These are phyloP conservation scores for Aspergillus nanangensis DNA, from an alignment of 495 filamentous ascomycete genomes.

Conservation along the genomic window DNA sequence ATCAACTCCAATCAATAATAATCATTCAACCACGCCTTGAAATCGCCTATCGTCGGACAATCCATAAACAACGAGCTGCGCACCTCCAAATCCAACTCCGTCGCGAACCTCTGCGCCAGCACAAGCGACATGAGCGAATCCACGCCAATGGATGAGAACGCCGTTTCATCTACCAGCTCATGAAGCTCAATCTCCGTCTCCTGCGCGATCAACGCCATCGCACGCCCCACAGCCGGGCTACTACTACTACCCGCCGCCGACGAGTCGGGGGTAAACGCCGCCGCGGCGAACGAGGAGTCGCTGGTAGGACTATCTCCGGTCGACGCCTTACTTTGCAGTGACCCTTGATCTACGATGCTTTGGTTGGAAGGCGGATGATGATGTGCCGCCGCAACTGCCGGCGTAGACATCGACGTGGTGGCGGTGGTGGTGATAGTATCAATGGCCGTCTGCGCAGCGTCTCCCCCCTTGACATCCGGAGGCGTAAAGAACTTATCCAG, in stretches of 20 bases:
- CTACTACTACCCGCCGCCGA: not conserved
- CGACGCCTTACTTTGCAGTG: too few relatives aligned
- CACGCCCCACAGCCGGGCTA: conserved; percentile 1
- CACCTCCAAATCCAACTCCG: conserved; percentile 30
- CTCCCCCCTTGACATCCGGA: conserved; percentile 7
- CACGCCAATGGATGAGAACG: conserved; percentile 15
- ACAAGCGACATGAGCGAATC: conserved; percentile 36
- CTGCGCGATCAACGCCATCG: conserved; percentile 4
- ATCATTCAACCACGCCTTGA: conserved; percentile 22
- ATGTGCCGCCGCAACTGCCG: not conserved
- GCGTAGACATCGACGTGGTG: not conserved
- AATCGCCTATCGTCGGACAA: conserved; percentile 35
- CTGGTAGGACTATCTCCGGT: not conserved
- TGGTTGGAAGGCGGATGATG: too few relatives aligned
- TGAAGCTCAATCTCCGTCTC: conserved; percentile 9
- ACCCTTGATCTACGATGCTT: too few relatives aligned
- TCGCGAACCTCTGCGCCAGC: conserved; percentile 27
- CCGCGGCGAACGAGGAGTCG: not conserved
- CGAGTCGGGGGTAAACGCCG: not conserved
- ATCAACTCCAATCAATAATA: not conserved
- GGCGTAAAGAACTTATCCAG: conserved; percentile 31
- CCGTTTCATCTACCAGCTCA: conserved; percentile 7
- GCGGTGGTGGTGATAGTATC: not conserved
- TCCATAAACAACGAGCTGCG: conserved; percentile 34
- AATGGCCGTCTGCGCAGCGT: not conserved